Evolutionary conservation across 2,329 filamentous ascomycete genomes (phyloP), one percentile per base, ranked within the genome.

Genomic region (Periconia macrospinosa): DNA sequence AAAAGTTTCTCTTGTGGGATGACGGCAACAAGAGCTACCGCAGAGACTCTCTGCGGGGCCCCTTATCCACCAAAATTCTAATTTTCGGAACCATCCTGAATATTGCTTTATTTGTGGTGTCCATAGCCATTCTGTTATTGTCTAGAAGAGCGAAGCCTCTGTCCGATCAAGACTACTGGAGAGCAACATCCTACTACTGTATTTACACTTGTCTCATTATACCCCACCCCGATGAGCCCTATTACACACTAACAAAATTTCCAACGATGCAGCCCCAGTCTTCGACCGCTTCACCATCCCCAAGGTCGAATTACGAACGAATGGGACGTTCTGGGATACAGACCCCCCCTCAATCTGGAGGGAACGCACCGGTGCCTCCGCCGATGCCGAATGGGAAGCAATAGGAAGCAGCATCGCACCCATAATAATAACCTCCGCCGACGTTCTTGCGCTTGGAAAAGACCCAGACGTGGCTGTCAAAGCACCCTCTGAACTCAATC

Each of bases 141-240:
- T 50, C 52, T 1, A 20, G 11, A 0, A 46, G 9, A 3, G 10
- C n/a, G n/a, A 47, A 19, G 3, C 6, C 2, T 6, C 10, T 46
- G 1, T 46, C 52, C 5, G 52, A 54, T 27, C 52, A 54, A 30
- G 52, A 54, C 18, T 23, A 49, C 19, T 54, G 52, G 52, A 45
- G 30, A 42, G 52, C 52, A 15, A 54, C 52, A 33, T 54, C 52
- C n/a, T 46, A 41, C 27, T 54, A 54, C 23, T 54, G 52, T 54
- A 49, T 17, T 8, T 13, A 17, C 33, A 3, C 20, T 30, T 35
- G 3, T 13, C 11, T 37, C 11, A 37, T 37, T 37, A 37, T 14
- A 13, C 11, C 15, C 11, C 11, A 37, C 5, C 11, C 33, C 15
- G 15, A 37, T 10, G 33, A 14, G 5, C 6, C 11, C 11, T 37